Conservation (phyloP, 2,329 filamentous ascomycete species). For the Calonectria hongkongensis region DNA sequence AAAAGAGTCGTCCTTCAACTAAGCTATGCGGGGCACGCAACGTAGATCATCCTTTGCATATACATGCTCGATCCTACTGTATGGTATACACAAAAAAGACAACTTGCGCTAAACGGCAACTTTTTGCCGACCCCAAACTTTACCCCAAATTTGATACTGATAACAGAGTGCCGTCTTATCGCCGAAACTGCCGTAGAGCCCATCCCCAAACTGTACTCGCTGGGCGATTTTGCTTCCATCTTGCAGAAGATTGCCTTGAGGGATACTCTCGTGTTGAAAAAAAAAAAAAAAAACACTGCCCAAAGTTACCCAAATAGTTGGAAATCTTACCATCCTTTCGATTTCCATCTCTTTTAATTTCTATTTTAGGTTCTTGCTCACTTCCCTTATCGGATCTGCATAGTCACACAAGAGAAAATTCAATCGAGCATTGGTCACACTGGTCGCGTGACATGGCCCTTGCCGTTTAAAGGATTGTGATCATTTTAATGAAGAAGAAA, state of each 20-base stretch:
- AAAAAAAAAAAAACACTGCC: too few species aligned
- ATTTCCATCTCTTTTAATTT: not conserved
- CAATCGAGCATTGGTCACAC: slow-evolving; percentile 1
- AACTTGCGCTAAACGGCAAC: not conserved
- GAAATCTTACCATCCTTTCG: not conserved
- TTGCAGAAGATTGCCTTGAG: not conserved
- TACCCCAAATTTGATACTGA: slow-evolving; percentile 21
- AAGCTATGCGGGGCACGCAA: slow-evolving; percentile 23
- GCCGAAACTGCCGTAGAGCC: not conserved
- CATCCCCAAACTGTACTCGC: not conserved
- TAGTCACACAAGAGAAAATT: not conserved
- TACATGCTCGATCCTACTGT: not conserved
- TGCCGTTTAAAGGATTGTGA: not conserved
- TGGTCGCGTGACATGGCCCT: slow-evolving; percentile 4
- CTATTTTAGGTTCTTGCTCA: not conserved
- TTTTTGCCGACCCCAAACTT: slow-evolving; percentile 23
- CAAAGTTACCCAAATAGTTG: not conserved
- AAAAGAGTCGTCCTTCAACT: not conserved
- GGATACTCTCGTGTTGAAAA: not conserved
- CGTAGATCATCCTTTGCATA: slow-evolving; percentile 22
- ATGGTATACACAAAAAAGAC: not conserved
- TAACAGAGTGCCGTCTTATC: slow-evolving; percentile 16
- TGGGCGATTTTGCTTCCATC: slow-evolving; percentile 2
- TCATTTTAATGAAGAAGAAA: not conserved
- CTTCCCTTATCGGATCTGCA: not conserved